Base-by-base conservation (phyloP, 257 asterid species). In the Solanum chmielewskii region DNA sequence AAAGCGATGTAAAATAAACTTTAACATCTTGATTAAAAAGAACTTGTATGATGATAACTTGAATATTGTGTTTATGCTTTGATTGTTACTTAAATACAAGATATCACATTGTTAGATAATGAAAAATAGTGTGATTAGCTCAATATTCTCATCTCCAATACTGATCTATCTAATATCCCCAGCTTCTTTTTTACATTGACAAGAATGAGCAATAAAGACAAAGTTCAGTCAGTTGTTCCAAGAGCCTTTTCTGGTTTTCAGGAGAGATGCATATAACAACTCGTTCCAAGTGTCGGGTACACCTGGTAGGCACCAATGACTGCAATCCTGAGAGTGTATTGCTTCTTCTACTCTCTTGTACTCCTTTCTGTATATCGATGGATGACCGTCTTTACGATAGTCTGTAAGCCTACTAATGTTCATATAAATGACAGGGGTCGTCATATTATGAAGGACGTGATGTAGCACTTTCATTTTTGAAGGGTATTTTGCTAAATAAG, bases 281-380 rank as follows among this genome's bases (percentile, higher is more conserved):
- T 96, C 95, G 29, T 96, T 96, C 99, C 99, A 96, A 12, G 96
- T 95, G 89, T 96, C 99, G 0, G 98, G 99, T 78, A 97, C 98
- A 8, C 98, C 99, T 1, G 99, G 99, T 90, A 97, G 87, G 90
- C 99, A 97, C 99, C 99, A 97, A 56, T 97, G 99, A 78, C 99
- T 97, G 91, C 99, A 96, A 88, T 96, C 99, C 87, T 96, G 98
- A 6, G 93, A 88, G 12, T 93, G 97, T 27, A 90, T 85, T 88
- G 86, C 92, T 66, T 91, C 89, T 83, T 90, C 91, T 2, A 91
- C 90, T 0, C 94, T 89, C 74, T 87, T 86, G 88, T 94, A 93
- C 81, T 87, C 93, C 35, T 90, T 94, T 83, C 98, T 90, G 92
- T 95, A 96, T 64, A 96, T 62, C 4, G 99, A 96, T 11, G 99